These are phyloP conservation scores for Henckelia pumila DNA, from an alignment of 257 asterid genomes.

Conservation along the genomic window DNA sequence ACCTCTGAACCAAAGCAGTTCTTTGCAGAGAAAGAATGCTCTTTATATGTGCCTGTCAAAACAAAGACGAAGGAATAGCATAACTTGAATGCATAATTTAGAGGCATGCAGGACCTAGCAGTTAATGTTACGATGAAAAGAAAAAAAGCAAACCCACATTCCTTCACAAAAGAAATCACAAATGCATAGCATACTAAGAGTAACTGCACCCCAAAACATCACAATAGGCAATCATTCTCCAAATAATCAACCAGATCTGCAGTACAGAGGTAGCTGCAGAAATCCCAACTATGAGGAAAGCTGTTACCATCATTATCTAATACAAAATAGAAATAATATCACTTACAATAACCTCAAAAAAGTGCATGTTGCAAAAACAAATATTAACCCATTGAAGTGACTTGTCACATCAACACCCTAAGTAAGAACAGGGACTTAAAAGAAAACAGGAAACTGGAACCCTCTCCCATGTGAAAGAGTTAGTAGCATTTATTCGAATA, in stretches of 20 bases:
- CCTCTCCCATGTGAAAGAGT: slow-evolving; percentile 10
- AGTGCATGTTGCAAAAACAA: background rate
- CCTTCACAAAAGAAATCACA: background rate
- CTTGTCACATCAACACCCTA: background rate
- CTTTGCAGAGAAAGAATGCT: slow-evolving; percentile 61
- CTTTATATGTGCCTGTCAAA: slow-evolving; percentile 70
- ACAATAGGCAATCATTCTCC: slow-evolving; percentile 1
- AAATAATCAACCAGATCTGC: background rate
- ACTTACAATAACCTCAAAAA: background rate
- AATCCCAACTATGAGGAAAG: background rate
- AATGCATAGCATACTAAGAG: background rate
- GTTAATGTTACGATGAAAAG: background rate
- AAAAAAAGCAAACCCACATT: no score
- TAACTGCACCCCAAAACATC: slow-evolving; percentile 2
- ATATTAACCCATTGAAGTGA: background rate
- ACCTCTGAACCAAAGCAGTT: slow-evolving; percentile 45
- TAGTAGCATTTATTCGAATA: background rate
- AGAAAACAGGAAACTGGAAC: background rate
- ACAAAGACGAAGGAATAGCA: slow-evolving; percentile 15
- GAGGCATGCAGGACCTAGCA: background rate
- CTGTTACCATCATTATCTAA: slow-evolving; percentile 4
- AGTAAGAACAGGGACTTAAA: slow-evolving; percentile 7
- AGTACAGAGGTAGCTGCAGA: background rate
- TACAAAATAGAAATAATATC: slow-evolving; percentile 5
- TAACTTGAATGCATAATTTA: background rate